Percentiles rank a stretch among this genome's conserved stretches.
These are phyloP conservation scores for Phaeotremella fagi DNA, from an alignment of 768 basidiomycete species.

Conservation along the genomic window DNA sequence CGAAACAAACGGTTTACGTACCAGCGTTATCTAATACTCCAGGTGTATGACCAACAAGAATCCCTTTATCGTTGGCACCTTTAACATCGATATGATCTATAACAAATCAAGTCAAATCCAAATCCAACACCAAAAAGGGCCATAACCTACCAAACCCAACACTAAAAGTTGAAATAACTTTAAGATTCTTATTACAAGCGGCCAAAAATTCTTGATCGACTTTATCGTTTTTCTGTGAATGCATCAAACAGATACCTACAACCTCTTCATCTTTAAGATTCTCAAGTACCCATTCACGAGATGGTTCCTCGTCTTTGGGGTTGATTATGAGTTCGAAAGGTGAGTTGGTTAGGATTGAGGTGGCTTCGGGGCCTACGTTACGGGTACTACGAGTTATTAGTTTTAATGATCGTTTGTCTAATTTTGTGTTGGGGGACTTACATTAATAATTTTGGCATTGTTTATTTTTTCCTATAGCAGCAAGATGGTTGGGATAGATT, in stretches of 20 bases:
- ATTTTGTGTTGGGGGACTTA: background rate
- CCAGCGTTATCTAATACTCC: slow-evolving; percentile 91
- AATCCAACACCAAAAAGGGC: slow-evolving; percentile 74
- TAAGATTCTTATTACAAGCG: slow-evolving; percentile 54
- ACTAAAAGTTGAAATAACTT: slow-evolving; percentile 80
- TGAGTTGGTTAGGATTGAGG: slow-evolving; percentile 26
- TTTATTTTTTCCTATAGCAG: too few species aligned
- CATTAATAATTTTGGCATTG: slow-evolving; percentile 21
- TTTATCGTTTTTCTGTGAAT: slow-evolving; percentile 50
- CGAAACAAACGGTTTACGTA: slow-evolving; percentile 31
- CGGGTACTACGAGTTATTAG: slow-evolving; percentile 23
- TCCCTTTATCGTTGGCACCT: slow-evolving; percentile 58
- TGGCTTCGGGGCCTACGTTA: slow-evolving; percentile 37
- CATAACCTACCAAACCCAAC: slow-evolving; percentile 51
- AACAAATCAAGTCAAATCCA: background rate
- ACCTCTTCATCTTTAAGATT: slow-evolving; percentile 27
- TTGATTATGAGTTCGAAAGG: slow-evolving; percentile 50
- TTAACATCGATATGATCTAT: slow-evolving; percentile 77
- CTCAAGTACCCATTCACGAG: slow-evolving; percentile 16
- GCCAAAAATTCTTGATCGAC: slow-evolving; percentile 69
- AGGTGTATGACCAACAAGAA: slow-evolving; percentile 85
- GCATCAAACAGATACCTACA: slow-evolving; percentile 8
- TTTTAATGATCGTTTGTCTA: background rate
- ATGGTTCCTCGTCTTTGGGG: slow-evolving; percentile 52
- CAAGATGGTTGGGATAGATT: too few species aligned